Base-by-base conservation (phyloP, 2,329 filamentous ascomycete species). In the Xylariales sp. region DNA sequence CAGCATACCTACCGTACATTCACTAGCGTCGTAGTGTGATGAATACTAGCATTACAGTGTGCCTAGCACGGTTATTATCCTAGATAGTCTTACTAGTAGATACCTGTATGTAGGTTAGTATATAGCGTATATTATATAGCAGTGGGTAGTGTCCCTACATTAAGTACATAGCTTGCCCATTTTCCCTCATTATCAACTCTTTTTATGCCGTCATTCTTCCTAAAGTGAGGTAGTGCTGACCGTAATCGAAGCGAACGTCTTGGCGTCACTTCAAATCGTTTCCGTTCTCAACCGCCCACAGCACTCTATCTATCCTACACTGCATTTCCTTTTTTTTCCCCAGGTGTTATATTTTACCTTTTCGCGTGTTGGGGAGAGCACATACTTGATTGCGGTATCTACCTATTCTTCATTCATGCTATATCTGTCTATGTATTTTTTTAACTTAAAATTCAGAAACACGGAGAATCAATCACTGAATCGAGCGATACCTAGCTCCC, bases 131-230 rank as follows among this genome's bases (percentile, higher is more conserved):
- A 41, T 12, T 14, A 41, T 14, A 12, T 41, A 41, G 39, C 12
- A 41, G 39, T 41, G 39, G 39, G 39, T 41, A 41, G 39, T 39
- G 12, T 39, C 39, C 23, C 23, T 23, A 23, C 23, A 23, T 23
- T 23, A n/a, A 12, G 60, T 57, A 53, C 28, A 36, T 36, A 53
- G 46, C 45, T 64, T 23, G 32, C 49, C 23, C 49, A 45, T n/a
- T 16, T 58, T 41, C 18, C 53, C 53, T 18, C 39, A 54, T 36
- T 52, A 45, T 57, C 54, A 36, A 28, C 48, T 45, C n/a, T 30
- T 28, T 58, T 58, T 48, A 64, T 64, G 62, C 48, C 48, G 48
- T 64, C 62, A 64, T 64, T 58, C 32, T 12, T 52, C 39, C 45
- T 32, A 46, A 53, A 46, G 45, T 16, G 58, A 67, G 54, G 36